A percentile compares a stretch with the other conserved stretches of the same genome.
These are phyloP conservation scores for Margaritispora aquatica DNA, from an alignment of 495 filamentous ascomycete species.

Conservation along the genomic window DNA sequence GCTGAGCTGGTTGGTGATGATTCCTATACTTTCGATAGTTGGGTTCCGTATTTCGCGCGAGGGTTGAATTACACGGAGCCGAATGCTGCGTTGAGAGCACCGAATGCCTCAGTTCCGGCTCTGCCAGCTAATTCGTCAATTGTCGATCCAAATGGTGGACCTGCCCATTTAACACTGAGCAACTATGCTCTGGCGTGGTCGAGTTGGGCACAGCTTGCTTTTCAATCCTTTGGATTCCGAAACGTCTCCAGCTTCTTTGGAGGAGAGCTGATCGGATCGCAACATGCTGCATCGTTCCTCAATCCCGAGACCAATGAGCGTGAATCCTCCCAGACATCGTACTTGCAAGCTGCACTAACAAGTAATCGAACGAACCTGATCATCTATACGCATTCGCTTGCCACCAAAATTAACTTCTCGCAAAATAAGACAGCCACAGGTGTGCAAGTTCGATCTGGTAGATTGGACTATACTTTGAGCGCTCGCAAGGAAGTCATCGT, in stretches of 20 bases:
- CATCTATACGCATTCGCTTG: slow-evolving; percentile 17
- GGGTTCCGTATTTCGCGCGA: slow-evolving; percentile 50
- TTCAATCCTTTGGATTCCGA: slow-evolving; percentile 30
- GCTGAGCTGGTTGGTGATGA: slow-evolving; percentile 50
- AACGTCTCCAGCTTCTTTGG: slow-evolving; percentile 32
- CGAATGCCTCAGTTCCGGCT: slow-evolving; percentile 42
- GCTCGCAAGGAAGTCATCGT: slow-evolving; percentile 51
- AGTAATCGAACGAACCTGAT: neutral
- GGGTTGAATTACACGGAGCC: slow-evolving; percentile 46
- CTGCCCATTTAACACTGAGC: slow-evolving; percentile 44
- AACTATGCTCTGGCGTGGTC: slow-evolving; percentile 33
- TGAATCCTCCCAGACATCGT: slow-evolving; percentile 32
- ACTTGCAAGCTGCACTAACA: slow-evolving; percentile 21
- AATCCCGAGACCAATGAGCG: slow-evolving; percentile 27
- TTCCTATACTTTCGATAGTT: slow-evolving; percentile 44
- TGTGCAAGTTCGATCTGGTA: slow-evolving; percentile 37
- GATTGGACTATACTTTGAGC: slow-evolving; percentile 28
- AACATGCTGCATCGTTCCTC: slow-evolving; percentile 33
- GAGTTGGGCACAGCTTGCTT: slow-evolving; percentile 29
- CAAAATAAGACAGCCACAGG: slow-evolving; percentile 40
- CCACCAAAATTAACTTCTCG: slow-evolving; percentile 27
- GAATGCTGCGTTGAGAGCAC: slow-evolving; percentile 24
- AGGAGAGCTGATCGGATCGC: slow-evolving; percentile 33
- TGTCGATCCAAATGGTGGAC: slow-evolving; percentile 30
- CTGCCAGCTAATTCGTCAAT: slow-evolving; percentile 27